phyloP scores from a whole-genome alignment of 2,329 filamentous ascomycete genomes.

The Aspergillus persii region DNA sequence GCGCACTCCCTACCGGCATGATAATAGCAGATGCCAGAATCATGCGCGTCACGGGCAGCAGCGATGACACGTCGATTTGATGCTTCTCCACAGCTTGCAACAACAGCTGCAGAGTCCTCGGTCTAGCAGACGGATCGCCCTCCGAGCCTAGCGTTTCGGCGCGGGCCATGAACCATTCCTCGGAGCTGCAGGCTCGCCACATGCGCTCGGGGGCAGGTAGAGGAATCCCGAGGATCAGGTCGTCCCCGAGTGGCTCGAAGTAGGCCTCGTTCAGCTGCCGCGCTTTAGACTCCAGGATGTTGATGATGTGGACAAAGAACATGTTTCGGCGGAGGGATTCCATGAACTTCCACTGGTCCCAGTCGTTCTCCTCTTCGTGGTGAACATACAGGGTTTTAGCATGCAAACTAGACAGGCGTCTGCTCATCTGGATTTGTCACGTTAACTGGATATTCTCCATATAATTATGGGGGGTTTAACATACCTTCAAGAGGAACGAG shows the following conservation, averaged over 20 bases:
- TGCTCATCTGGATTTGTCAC: conserved; percentile 8
- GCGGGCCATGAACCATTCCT: conserved; percentile 13
- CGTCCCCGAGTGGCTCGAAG: conserved; percentile 16
- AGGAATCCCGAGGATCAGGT: conserved; percentile 10
- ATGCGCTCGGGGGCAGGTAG: conserved; percentile 16
- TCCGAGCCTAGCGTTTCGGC: conserved; percentile 1
- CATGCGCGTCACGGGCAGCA: conserved; percentile 14
- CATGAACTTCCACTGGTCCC: conserved; percentile 17
- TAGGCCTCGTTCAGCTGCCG: conserved; percentile 11
- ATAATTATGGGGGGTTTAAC: not conserved
- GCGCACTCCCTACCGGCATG: not conserved
- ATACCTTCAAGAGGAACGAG: conserved; percentile 14
- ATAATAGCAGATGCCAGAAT: conserved; percentile 13
- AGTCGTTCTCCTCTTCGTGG: conserved; percentile 13
- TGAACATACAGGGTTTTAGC: conserved; percentile 1
- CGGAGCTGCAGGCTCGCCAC: conserved; percentile 16
- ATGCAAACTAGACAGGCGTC: conserved; percentile 11
- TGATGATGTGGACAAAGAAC: conserved; percentile 17
- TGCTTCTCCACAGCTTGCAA: conserved; percentile 5
- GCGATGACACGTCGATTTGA: conserved; percentile 4
- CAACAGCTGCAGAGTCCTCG: conserved; percentile 11
- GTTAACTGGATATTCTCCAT: not conserved
- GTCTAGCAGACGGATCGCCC: not conserved
- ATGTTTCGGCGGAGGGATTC: conserved; percentile 18
- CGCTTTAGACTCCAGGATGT: conserved; percentile 8